phyloP scores from a whole-genome alignment of 2,329 filamentous ascomycete genomes.

The Aspergillus spinulosporus region DNA sequence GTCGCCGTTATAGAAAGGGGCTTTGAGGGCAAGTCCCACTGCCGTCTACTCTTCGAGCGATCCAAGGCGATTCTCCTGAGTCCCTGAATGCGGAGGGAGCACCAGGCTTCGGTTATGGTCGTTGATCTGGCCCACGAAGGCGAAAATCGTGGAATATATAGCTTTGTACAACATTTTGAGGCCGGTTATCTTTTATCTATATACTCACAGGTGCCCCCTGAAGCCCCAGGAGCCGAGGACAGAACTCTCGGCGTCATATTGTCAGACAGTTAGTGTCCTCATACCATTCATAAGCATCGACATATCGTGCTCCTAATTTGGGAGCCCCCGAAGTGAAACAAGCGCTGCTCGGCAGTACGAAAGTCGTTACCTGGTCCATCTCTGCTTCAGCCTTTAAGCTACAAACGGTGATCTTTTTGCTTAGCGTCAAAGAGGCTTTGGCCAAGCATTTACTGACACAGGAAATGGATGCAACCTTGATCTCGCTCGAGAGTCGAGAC shows the following conservation, averaged over 20 bases:
- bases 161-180: neutral
- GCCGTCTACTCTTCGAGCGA: neutral
- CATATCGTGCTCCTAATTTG: neutral
- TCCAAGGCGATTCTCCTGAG: neutral
- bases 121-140: neutral
- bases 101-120: neutral
- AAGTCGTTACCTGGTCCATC: neutral
- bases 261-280: neutral
- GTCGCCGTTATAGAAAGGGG: neutral
- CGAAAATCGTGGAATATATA: neutral
- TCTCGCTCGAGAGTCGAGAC: slow-evolving; percentile 6
- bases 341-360: slow-evolving; percentile 1
- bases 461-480: neutral
- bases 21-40: neutral
- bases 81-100: neutral
- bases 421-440: slow-evolving; percentile 8
- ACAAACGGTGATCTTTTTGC: neutral
- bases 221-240: neutral
- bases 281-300: neutral
- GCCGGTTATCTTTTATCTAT: neutral
- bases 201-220: neutral
- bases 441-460: slow-evolving; percentile 8
- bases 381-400: neutral
- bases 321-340: slow-evolving; percentile 1
- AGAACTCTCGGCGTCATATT: neutral